phyloP scores from a whole-genome alignment of 176 grass and related monocot species.

The Avena eriantha region DNA sequence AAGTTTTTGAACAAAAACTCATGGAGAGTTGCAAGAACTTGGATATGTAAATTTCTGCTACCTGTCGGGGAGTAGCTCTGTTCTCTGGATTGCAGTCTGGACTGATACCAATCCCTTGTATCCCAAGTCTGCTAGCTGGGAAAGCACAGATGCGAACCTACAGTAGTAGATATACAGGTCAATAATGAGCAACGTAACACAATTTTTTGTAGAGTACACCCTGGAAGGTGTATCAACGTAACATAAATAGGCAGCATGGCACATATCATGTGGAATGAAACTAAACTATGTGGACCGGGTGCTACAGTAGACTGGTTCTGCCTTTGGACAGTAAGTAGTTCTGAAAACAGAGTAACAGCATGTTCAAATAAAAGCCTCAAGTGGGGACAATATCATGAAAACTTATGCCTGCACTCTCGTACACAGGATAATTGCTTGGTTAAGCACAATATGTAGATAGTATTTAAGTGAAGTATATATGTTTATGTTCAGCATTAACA shows the following conservation, averaged over 20 bases:
- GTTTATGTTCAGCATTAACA: slow-evolving; percentile 8
- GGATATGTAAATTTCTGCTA: slow-evolving; percentile 38
- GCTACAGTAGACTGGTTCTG: not conserved
- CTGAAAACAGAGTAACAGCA: slow-evolving; percentile 4
- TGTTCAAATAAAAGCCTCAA: not conserved
- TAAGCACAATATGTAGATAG: not conserved
- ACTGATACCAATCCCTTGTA: slow-evolving; percentile 85
- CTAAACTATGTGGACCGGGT: not conserved
- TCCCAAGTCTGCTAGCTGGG: slow-evolving; percentile 62
- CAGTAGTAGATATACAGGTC: not conserved
- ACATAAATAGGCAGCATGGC: not conserved
- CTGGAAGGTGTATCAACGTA: not conserved
- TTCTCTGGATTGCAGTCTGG: slow-evolving; percentile 92
- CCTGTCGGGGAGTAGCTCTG: slow-evolving; percentile 87
- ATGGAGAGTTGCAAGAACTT: slow-evolving; percentile 24
- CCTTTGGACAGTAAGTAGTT: not conserved
- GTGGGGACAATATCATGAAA: not conserved
- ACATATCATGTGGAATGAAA: not conserved
- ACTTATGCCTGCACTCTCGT: not conserved
- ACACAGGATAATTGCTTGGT: not conserved
- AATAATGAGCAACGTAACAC: not conserved
- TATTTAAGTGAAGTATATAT: slow-evolving; percentile 21
- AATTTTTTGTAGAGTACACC: too few species aligned
- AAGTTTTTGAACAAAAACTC: not conserved
- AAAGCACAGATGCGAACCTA: slow-evolving; percentile 89